phyloP scores from a whole-genome alignment of 768 basidiomycete genomes.

The Psilocybe tampanensis region DNA sequence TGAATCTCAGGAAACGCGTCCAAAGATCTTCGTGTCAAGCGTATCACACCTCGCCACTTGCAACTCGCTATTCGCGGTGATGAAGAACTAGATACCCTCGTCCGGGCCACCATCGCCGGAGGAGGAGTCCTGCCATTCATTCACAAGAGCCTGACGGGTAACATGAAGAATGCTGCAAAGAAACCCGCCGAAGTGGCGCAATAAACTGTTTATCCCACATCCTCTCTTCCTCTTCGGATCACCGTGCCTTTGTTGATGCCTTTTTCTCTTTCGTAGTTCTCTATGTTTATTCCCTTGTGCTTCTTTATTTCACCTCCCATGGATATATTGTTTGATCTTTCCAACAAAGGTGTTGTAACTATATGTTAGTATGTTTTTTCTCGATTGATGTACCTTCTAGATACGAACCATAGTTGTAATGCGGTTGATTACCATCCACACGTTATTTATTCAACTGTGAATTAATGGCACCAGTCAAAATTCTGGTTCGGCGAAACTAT shows the following conservation, averaged over 20 bases:
- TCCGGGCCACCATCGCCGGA: constrained; percentile 91
- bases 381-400: constrained; percentile 1
- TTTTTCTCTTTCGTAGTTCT: background rate
- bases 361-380: background rate
- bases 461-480: no score
- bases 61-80: constrained; percentile 97
- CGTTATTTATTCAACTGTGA: background rate
- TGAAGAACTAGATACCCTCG: constrained; percentile 95
- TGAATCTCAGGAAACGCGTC: constrained; percentile 83
- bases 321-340: background rate
- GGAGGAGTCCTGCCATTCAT: constrained; percentile 89
- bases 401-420: constrained; percentile 1
- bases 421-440: background rate
- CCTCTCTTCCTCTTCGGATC: background rate
- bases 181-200: constrained; percentile 36
- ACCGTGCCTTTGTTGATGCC: background rate
- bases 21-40: constrained; percentile 95
- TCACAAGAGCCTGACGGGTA: constrained; percentile 76
- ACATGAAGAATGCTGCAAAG: constrained; percentile 47
- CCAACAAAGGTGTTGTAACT: background rate
- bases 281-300: background rate
- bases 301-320: background rate
- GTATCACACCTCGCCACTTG: constrained; percentile 94
- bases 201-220: constrained; percentile 5
- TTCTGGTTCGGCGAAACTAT: no score